These are phyloP conservation scores for Pyrenochaeta sp. DNA, from an alignment of 2,329 filamentous ascomycete genomes.

Conservation along the genomic window DNA sequence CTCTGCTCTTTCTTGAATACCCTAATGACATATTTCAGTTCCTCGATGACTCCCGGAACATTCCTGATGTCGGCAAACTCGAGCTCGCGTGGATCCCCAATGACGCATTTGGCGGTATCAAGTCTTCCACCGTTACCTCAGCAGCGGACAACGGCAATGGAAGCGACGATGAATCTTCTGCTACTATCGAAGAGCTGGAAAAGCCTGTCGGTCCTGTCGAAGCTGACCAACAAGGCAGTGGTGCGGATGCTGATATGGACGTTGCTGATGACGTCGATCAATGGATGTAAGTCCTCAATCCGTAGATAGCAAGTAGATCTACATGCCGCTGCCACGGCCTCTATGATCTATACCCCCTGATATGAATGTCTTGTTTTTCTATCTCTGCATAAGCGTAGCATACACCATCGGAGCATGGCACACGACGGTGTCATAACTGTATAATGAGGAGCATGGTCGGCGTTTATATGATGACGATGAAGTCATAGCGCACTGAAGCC, in stretches of 20 bases:
- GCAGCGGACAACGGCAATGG: not conserved
- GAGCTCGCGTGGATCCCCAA: constrained; percentile 71
- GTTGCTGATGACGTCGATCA: constrained; percentile 47
- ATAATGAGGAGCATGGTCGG: not conserved
- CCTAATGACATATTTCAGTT: constrained; percentile 47
- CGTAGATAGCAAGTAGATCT: constrained; percentile 3
- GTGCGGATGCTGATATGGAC: constrained; percentile 34
- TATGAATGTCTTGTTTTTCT: not conserved
- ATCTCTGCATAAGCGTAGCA: constrained; percentile 1
- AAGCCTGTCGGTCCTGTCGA: constrained; percentile 12
- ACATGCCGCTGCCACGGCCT: not conserved
- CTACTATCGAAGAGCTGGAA: constrained; percentile 16
- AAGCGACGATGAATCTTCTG: constrained; percentile 25
- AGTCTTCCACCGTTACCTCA: constrained; percentile 1
- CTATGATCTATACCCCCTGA: not conserved
- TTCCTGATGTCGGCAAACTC: constrained; percentile 71
- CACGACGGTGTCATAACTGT: no score
- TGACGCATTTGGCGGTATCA: constrained; percentile 25
- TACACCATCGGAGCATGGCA: not conserved
- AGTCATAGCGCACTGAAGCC: not conserved
- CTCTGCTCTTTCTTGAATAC: not conserved
- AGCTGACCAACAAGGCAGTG: constrained; percentile 5
- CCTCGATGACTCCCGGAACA: constrained; percentile 63
- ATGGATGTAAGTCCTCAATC: constrained; percentile 28
- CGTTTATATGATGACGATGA: not conserved